Evolutionary conservation across 108 stramenopile species (phyloP).

Genomic region (Nitzschia palea): DNA sequence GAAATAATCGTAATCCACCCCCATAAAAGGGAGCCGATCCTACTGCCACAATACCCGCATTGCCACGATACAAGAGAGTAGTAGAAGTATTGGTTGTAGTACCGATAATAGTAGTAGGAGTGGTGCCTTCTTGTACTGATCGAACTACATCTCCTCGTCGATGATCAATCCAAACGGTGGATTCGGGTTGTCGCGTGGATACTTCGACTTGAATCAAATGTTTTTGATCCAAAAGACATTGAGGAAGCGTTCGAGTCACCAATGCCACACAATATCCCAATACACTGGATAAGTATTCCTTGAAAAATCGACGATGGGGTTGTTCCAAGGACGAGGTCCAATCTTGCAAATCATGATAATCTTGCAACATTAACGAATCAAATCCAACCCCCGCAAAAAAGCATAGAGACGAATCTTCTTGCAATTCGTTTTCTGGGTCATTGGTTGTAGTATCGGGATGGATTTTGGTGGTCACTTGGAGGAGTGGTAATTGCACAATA

Average conservation of each 20-base stretch:
- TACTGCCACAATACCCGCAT: conserved; percentile 60
- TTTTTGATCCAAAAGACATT: conserved; percentile 37
- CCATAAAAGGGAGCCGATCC: conserved; percentile 72
- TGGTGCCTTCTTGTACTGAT: neutral
- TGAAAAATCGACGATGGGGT: conserved; percentile 23
- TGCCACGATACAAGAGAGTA: conserved; percentile 49
- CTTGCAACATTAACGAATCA: conserved; percentile 68
- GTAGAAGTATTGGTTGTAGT: neutral
- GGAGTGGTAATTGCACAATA: conserved; percentile 60
- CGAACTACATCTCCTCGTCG: conserved; percentile 65
- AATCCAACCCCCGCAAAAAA: conserved; percentile 80
- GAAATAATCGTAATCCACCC: conserved; percentile 66
- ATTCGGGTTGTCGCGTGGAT: conserved; percentile 39
- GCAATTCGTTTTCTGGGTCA: conserved; percentile 2
- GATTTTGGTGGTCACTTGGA: conserved; percentile 49
- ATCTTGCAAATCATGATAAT: conserved; percentile 61
- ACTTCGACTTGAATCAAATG: conserved; percentile 51
- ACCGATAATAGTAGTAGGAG: neutral
- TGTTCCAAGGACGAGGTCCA: conserved; percentile 35
- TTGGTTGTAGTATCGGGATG: conserved; percentile 18
- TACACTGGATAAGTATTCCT: conserved; percentile 43
- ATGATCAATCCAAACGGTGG: conserved; percentile 69
- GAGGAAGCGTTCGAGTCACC: conserved; percentile 59
- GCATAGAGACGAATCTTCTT: conserved; percentile 33
- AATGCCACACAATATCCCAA: conserved; percentile 67